Percentiles rank a stretch among this genome's conserved stretches.
phyloP scores from a whole-genome alignment of 148 eudicot genomes.

The Rhododendron vialii region DNA sequence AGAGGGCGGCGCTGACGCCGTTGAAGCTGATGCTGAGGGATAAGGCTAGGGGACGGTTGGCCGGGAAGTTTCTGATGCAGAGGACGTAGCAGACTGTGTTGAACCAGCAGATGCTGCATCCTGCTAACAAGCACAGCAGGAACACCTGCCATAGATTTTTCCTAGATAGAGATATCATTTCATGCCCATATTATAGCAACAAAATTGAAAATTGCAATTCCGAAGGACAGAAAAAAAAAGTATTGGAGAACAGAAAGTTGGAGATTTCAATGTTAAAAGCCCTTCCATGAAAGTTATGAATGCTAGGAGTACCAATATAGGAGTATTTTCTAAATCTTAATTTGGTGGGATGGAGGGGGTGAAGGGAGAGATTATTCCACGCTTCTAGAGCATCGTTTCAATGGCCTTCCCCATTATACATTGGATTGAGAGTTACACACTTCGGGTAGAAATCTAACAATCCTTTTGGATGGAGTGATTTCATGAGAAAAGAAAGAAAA shows the following conservation, averaged over 20 bases:
- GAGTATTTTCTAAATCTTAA: background rate
- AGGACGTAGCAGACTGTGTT: slow-evolving; percentile 87
- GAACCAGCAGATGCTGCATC: slow-evolving; percentile 93
- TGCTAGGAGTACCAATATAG: background rate
- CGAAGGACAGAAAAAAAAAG: too few relatives aligned
- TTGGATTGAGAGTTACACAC: background rate
- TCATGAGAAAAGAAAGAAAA: too few relatives aligned
- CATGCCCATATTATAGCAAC: background rate
- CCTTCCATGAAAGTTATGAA: background rate
- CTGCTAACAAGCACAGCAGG: slow-evolving; percentile 60
- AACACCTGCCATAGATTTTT: slow-evolving; percentile 34
- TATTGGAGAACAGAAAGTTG: too few relatives aligned
- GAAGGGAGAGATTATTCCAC: background rate
- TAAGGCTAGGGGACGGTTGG: slow-evolving; percentile 58
- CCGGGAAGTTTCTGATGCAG: slow-evolving; percentile 63
- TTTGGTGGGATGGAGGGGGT: background rate
- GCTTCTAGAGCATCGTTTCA: background rate
- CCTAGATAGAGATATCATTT: too few relatives aligned
- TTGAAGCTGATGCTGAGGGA: slow-evolving; percentile 79
- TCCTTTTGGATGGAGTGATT: too few relatives aligned
- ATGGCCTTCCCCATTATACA: background rate
- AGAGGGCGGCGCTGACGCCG: slow-evolving; percentile 78
- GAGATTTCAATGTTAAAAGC: background rate
- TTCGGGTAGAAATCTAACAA: too few relatives aligned
- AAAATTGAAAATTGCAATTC: background rate